A percentile compares a stretch with the other conserved stretches of the same genome.
These are phyloP conservation scores for Talaromyces sp. DNA, from an alignment of 2,329 filamentous ascomycete species.

Conservation along the genomic window DNA sequence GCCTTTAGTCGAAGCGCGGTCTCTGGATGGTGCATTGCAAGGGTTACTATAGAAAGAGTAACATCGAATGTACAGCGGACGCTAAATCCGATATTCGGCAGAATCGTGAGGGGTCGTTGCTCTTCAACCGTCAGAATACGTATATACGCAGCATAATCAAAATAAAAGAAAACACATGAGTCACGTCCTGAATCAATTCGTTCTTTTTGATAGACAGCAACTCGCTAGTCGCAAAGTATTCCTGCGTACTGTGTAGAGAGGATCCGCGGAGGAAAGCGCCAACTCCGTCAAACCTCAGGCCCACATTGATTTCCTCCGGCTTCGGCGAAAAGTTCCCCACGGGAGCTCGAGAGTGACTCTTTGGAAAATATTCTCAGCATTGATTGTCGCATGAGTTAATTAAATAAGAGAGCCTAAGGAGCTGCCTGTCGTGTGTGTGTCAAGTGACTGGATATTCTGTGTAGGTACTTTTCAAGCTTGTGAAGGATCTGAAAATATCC, in stretches of 20 bases:
- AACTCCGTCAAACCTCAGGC: constrained; percentile 1
- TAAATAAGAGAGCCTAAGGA: neutral
- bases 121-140: neutral
- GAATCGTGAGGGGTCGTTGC: neutral
- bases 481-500: neutral
- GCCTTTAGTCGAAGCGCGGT: constrained; percentile 14
- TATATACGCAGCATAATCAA: neutral
- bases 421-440: neutral
- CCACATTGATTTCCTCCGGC: neutral
- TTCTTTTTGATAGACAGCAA: neutral
- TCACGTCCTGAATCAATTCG: neutral
- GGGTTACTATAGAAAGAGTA: neutral
- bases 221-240: neutral
- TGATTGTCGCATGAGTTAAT: neutral
- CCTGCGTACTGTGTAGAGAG: too few species aligned
- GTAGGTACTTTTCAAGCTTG: neutral
- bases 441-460: neutral
- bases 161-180: neutral
- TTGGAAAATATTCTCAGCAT: neutral
- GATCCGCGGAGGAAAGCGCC: constrained; percentile 2
- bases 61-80: neutral
- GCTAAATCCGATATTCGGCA: constrained; percentile 4
- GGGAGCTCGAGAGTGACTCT: constrained; percentile 1
- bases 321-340: constrained; percentile 9
- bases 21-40: constrained; percentile 9